Percentiles rank a stretch among this genome's conserved stretches.
Evolutionary conservation across 2,329 filamentous ascomycete species (phyloP).

Genomic region (Pestalotiopsis sp.): DNA sequence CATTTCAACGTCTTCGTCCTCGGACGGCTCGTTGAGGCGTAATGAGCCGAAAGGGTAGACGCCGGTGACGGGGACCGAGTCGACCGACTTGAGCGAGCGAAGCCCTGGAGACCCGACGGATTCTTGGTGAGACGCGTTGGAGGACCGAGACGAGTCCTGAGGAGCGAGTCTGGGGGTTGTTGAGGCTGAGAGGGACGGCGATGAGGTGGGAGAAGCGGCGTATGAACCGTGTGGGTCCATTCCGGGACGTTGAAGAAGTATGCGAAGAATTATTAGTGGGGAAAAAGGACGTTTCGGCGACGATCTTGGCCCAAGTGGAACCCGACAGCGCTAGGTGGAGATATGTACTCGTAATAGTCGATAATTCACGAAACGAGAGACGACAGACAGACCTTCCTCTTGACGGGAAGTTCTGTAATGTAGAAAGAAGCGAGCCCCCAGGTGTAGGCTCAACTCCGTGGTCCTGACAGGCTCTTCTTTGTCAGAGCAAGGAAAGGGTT

Average conservation of each 20-base stretch:
- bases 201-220: constrained; percentile 4
- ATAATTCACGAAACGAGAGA: too few relatives aligned
- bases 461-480: too few relatives aligned
- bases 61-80: constrained; percentile 34
- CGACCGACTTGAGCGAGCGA: constrained; percentile 26
- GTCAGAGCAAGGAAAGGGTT: too few relatives aligned
- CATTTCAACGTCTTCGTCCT: constrained; percentile 11
- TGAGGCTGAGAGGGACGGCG: neutral
- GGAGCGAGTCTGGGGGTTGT: neutral
- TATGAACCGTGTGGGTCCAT: constrained; percentile 9
- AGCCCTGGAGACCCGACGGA: constrained; percentile 12
- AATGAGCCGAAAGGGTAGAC: constrained; percentile 23
- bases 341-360: too few relatives aligned
- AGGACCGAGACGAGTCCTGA: neutral
- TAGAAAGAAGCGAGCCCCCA: too few relatives aligned
- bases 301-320: neutral
- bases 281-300: neutral
- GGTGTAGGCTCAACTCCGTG: too few relatives aligned
- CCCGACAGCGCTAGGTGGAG: neutral
- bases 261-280: neutral
- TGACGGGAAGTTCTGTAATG: too few relatives aligned
- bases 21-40: constrained; percentile 17
- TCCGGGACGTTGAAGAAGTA: neutral
- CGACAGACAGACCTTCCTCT: too few relatives aligned
- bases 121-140: constrained; percentile 2